Evolutionary conservation across 805 yeast genomes (phyloP), one percentile per base, ranked within the genome.

Genomic region (Starmera caribaea): DNA sequence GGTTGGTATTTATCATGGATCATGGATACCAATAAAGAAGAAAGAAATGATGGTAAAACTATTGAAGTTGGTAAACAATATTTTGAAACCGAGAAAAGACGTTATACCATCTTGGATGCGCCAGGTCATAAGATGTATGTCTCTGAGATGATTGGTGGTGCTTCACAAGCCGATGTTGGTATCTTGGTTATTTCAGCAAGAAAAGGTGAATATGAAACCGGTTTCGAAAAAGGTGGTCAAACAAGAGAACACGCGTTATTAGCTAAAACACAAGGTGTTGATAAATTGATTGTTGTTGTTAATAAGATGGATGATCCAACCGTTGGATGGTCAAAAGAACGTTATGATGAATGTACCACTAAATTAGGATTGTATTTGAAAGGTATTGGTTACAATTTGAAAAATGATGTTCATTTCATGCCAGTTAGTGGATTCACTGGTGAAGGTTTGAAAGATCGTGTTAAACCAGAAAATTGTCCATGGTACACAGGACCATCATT

Each of bases 1-100:
- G 97, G 97, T 64, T 92, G 99, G 99, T 92, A 92, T 63, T 71
- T 92, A 53, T 89, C 97, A 8, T 92, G 98, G 98, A 94, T 92
- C 53, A 89, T 92, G 96, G 99, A 92, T 64, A 90, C 97, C 53
- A 92, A 94, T 70, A 89, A 87, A 66, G 98, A 92, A 69, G 99
- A 92, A 71, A 84, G 98, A 73, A 86, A 75, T 55, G 97, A 92
- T 66, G 99, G 99, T 72, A 92, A 92, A 71, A 92, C 99, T 49
- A 94, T 92, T 54, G 98, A 92, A 68, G 97, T 92, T 44, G 99
- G 98, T 59, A 88, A 89, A 59, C 95, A 97, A 16, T 88, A 82
- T 57, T 92, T 92, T 55, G 99, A 92, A 71, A 92, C 98, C 43
- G 97, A 89, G 27, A 88, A 86, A 70, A 83, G 98, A 70, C 81